phyloP scores from a whole-genome alignment of 2,329 filamentous ascomycete species.

The Penicillium occitanis region DNA sequence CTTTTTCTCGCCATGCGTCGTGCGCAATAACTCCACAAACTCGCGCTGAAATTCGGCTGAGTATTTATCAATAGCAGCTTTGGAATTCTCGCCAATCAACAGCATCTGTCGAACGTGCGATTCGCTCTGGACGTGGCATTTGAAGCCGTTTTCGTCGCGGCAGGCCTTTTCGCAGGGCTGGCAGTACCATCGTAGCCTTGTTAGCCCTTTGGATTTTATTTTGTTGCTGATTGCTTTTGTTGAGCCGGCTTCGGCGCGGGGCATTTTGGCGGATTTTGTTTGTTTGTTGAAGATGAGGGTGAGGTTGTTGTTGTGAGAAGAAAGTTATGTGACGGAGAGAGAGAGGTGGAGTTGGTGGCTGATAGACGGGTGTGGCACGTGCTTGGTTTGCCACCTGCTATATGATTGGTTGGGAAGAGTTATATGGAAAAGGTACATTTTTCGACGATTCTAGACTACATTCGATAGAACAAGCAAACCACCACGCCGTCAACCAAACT shows the following conservation, averaged over 20 bases:
- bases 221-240: slow-evolving; percentile 90
- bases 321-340: background rate
- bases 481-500: slow-evolving; percentile 7
- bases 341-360: background rate
- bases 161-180: slow-evolving; percentile 65
- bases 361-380: slow-evolving; percentile 4
- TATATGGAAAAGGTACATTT: slow-evolving; percentile 3
- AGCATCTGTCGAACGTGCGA: slow-evolving; percentile 88
- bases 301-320: background rate
- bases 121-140: slow-evolving; percentile 79
- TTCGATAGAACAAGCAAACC: background rate
- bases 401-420: slow-evolving; percentile 1
- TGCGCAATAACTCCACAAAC: slow-evolving; percentile 74
- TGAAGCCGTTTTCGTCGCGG: slow-evolving; percentile 87
- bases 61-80: slow-evolving; percentile 79
- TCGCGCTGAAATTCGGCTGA: slow-evolving; percentile 77
- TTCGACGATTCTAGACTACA: background rate
- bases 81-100: slow-evolving; percentile 80
- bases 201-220: slow-evolving; percentile 70
- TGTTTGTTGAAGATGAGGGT: too few relatives aligned
- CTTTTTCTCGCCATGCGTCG: slow-evolving; percentile 85
- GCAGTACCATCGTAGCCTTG: slow-evolving; percentile 89
- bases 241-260: slow-evolving; percentile 85
- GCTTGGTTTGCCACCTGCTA: background rate
- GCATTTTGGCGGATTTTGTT: slow-evolving; percentile 60